Evolutionary conservation across 768 basidiomycete species (phyloP), one percentile per base, ranked within the genome.

Genomic region (Tricholoma sp.): DNA sequence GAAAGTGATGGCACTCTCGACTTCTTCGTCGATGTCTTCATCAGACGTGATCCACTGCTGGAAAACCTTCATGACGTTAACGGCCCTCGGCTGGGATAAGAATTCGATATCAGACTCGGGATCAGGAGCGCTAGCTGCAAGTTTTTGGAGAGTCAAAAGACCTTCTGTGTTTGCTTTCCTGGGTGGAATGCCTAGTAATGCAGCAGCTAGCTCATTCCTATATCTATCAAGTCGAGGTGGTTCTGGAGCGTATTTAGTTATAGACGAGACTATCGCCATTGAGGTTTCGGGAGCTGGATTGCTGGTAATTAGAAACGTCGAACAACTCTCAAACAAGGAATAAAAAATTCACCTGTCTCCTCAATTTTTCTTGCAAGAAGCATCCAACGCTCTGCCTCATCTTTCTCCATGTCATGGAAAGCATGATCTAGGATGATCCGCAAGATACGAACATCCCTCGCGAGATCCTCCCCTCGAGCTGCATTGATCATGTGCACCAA

Each of bases 201-300:
- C 78, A n/a, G 91, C 88, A 0, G 96, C 95, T 9, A 95, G 78
- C 69, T 97, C 94, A 67, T 95, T 97, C 17, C 94, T 82, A 65
- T 88, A 89, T 17, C 91, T 79, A 61, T 90, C 87, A 20, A 96
- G 77, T 17, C 82, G 81, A 0, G 80, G 80, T 7, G 84, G 83
- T 60, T 94, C 93, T 1, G 84, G 77, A 0, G 85, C 84, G 20
- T 80, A 78, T 18, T 75, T 71, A 9, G 84, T 78, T 41, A 94
- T 71, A 3, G 85, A 80, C 8, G 77, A 71, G 6, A 88, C 68
- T 54, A 97, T 80, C 1, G 85, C 80, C 61, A 91, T 76, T 0
- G 86, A 77, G 0, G 87, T 80, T 63, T 85, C 77, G 0, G 89
- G 86, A 2, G 87, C 94, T 95, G 58, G 2, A 28, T 48, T 39